Evolutionary conservation across 306 rosid species (phyloP).

Genomic region (Oxytropis ochrocephala): DNA sequence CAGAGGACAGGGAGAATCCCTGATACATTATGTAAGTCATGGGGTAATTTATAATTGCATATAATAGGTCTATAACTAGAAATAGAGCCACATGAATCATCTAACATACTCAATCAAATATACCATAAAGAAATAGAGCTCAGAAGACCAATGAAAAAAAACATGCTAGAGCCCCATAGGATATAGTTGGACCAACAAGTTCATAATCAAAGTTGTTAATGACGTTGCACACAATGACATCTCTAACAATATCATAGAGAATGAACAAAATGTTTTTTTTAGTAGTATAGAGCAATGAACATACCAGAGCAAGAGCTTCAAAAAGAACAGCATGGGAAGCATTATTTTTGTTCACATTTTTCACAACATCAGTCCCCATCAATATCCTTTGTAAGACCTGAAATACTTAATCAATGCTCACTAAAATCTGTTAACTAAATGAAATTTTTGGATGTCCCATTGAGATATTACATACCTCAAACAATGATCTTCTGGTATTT

Average conservation of each 20-base stretch:
- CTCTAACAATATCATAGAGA: neutral
- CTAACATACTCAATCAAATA: neutral
- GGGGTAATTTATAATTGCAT: neutral
- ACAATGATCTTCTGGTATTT: slow-evolving; percentile 90
- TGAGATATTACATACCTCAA: slow-evolving; percentile 62
- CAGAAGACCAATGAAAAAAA: neutral
- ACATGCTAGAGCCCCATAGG: neutral
- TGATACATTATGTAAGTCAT: neutral
- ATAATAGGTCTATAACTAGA: neutral
- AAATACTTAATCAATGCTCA: slow-evolving; percentile 31
- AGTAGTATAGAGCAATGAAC: slow-evolving; percentile 15
- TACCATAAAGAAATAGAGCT: neutral
- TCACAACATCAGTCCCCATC: slow-evolving; percentile 99
- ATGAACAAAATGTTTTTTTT: neutral
- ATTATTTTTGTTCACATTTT: slow-evolving; percentile 96
- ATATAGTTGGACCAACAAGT: neutral
- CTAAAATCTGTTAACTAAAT: neutral
- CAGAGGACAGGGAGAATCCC: neutral
- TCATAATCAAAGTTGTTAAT: neutral
- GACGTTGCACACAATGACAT: neutral
- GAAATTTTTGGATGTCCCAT: neutral
- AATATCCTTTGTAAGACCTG: slow-evolving; percentile 97
- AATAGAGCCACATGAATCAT: neutral
- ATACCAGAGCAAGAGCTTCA: slow-evolving; percentile 99
- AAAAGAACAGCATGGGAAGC: slow-evolving; percentile 99